Evolutionary conservation across 176 grass and related monocot species (phyloP), one percentile per base, ranked within the genome.

Genomic region (Aegilops umbellulata): DNA sequence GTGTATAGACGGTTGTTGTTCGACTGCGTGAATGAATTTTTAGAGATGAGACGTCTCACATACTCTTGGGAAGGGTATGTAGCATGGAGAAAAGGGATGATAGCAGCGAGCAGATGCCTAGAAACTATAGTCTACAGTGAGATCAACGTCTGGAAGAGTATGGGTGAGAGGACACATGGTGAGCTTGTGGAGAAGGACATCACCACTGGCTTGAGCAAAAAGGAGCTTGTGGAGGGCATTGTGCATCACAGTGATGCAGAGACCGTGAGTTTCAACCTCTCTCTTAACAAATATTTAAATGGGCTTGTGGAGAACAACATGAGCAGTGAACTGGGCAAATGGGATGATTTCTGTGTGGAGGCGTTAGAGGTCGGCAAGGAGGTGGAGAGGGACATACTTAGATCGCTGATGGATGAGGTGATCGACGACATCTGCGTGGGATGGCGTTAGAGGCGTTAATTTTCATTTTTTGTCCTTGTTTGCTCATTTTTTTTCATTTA

Each of bases 181-280:
- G 97, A 96, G 29, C 87, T 94, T 90, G 90, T 98, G 36, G 90
- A 91, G 64, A 94, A 91, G 65, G 96, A 94, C 81, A 98, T 95
- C 93, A 90, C 86, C 83, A 86, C 57, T 23, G 82, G 86, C 22
- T 77, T 97, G 35, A 93, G 91, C 47, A 87, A 12, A 47, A 47
- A 47, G 44, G 44, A 47, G 13, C 44, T 47, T 47, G 1, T 47
- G 44, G 44, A 47, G 44, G 44, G 44, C 44, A 13, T 47, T 47
- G 44, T 47, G 44, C 12, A 15, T 47, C 13, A 47, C 13, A 47
- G 5, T 47, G 44, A 47, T 47, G 44, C 13, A 47, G 13, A 47
- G 12, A 47, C 4, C 1, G 4, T 47, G 44, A 15, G 13, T 47
- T 47, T 14, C 13, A 47, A 47, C 44, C 44, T 47, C 44, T 47